Evolutionary conservation across 106 monocot genomes (phyloP).

Genomic region (Gastrodia elata): DNA sequence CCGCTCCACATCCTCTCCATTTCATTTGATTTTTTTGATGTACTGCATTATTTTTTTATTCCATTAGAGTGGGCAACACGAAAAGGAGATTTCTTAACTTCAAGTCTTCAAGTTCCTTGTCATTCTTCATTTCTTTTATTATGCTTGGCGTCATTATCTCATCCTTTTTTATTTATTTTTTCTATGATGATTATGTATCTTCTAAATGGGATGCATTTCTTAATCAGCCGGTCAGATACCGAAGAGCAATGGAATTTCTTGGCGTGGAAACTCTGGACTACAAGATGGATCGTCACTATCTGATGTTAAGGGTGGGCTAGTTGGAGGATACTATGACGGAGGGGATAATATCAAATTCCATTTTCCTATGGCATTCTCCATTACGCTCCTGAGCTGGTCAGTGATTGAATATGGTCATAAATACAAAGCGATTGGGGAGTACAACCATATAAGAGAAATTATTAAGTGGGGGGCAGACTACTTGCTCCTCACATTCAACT

Average conservation of each 20-base stretch:
- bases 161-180: too few species aligned
- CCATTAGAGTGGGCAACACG: too few species aligned
- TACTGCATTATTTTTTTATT: too few species aligned
- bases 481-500: constrained; percentile 41
- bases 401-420: constrained; percentile 42
- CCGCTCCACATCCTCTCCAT: too few species aligned
- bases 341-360: constrained; percentile 61
- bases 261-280: constrained; percentile 26
- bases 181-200: too few species aligned
- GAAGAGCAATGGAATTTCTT: constrained; percentile 23
- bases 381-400: constrained; percentile 38
- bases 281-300: constrained; percentile 14
- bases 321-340: constrained; percentile 48
- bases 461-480: constrained; percentile 51
- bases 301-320: constrained; percentile 22
- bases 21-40: too few species aligned
- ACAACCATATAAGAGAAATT: constrained; percentile 32
- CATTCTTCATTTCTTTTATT: too few species aligned
- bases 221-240: constrained; percentile 21
- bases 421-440: constrained; percentile 35
- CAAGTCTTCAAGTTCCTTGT: too few species aligned
- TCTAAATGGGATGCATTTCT: background rate
- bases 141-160: too few species aligned
- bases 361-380: constrained; percentile 41
- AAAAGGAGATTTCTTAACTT: too few species aligned